Percentiles rank a stretch among this genome's conserved stretches.
phyloP scores from a whole-genome alignment of 2,329 filamentous ascomycete species.

The Nothophaeocryptopus gaeumannii region DNA sequence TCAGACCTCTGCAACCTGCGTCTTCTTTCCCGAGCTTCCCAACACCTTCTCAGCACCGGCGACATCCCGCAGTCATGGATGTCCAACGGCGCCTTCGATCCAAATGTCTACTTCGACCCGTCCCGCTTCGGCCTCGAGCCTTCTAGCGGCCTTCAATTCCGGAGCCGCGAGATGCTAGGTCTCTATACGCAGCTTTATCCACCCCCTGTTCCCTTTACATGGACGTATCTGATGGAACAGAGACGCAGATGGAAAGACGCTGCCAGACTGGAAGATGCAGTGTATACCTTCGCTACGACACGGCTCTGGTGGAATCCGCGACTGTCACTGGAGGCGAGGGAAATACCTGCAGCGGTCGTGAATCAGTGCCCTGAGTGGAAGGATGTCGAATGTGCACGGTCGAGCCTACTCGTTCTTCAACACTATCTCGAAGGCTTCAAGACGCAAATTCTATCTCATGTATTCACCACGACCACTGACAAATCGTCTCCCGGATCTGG shows the following conservation, averaged over 20 bases:
- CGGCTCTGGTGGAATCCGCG: conserved; percentile 4
- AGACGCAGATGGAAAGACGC: conserved; percentile 2
- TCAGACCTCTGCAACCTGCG: conserved; percentile 1
- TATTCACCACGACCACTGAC: background rate
- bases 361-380: conserved; percentile 3
- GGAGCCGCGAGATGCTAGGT: background rate
- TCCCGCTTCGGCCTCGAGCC: no score
- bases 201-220: conserved; percentile 1
- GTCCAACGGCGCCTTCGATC: background rate
- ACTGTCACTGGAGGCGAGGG: background rate
- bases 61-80: conserved; percentile 9
- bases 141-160: no score
- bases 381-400: background rate
- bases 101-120: background rate
- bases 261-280: background rate
- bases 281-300: background rate
- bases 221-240: conserved; percentile 6
- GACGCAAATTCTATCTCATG: background rate
- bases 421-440: conserved; percentile 7
- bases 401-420: conserved; percentile 6
- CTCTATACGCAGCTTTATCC: conserved; percentile 11
- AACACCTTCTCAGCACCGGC: background rate
- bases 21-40: conserved; percentile 1
- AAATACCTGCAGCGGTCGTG: background rate
- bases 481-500: background rate